Percentiles rank a stretch among this genome's conserved stretches.
phyloP scores from a whole-genome alignment of 2,329 filamentous ascomycete species.

The Cladosporium sp. region DNA sequence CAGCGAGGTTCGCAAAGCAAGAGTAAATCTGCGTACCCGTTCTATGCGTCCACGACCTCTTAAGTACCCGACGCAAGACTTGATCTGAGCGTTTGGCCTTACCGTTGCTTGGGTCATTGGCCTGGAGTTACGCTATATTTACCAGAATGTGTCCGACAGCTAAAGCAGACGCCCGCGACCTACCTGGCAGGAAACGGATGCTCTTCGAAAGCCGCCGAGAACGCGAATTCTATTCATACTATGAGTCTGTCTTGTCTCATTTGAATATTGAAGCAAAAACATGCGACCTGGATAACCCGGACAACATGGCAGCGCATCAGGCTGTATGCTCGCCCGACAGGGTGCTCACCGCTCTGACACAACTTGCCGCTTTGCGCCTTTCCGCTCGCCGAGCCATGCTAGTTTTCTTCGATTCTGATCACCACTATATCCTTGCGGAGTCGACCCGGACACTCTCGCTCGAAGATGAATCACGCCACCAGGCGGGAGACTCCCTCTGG shows the following conservation, averaged over 20 bases:
- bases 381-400: slow-evolving; percentile 47
- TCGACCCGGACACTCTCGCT: slow-evolving; percentile 46
- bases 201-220: slow-evolving; percentile 26
- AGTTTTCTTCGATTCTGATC: slow-evolving; percentile 47
- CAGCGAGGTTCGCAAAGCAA: too few relatives aligned
- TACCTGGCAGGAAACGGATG: background rate
- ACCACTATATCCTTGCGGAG: slow-evolving; percentile 52
- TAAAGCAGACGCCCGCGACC: too few relatives aligned
- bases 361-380: slow-evolving; percentile 48
- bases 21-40: too few relatives aligned
- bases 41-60: too few relatives aligned
- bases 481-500: slow-evolving; percentile 25
- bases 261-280: slow-evolving; percentile 17
- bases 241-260: slow-evolving; percentile 15
- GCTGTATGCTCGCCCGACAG: slow-evolving; percentile 27
- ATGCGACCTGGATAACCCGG: slow-evolving; percentile 23
- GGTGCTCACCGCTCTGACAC: slow-evolving; percentile 46
- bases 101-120: too few relatives aligned
- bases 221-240: slow-evolving; percentile 31
- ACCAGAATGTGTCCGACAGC: too few relatives aligned
- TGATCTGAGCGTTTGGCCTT: too few relatives aligned
- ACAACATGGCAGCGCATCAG: slow-evolving; percentile 20
- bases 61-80: too few relatives aligned
- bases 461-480: slow-evolving; percentile 21
- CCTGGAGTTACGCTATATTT: too few relatives aligned